Base-by-base conservation (phyloP, 2,329 filamentous ascomycete genomes). In the Diaporthe destruens region DNA sequence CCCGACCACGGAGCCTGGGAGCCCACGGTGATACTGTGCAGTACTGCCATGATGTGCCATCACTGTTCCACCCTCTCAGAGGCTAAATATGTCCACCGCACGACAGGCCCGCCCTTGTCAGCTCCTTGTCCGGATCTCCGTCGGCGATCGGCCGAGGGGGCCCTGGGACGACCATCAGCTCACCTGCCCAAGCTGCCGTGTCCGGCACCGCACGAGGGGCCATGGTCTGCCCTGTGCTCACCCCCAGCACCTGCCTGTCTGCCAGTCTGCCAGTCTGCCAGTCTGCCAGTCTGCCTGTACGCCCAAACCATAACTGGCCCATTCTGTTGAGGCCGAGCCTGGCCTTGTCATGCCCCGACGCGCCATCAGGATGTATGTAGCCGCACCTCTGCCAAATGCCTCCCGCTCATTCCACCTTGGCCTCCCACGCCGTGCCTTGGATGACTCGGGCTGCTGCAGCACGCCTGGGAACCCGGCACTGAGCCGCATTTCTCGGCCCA, bases 381-480 rank as follows among this genome's bases (percentile, higher is more conserved):
- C 61, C 61, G 61, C 61, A n/a, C 36, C 18, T 34, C 44, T 39
- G 61, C 61, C 6, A 36, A 51, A 16, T 51, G 20, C 29, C 14
- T 51, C 44, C 44, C 61, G 51, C 44, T 51, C 61, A 51, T 25
- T 65, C 29, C 61, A 51, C 61, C 44, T 36, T 32, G 61, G 61
- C 61, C 44, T 14, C 32, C 61, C 29, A 65, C 44, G 61, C 61
- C 25, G 59, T 32, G 59, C 42, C 42, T 16, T 65, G 42, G 44
- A 65, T 65, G 61, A 65, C 61, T 65, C 61, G 61, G 51, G 61
- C 61, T 65, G 44, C 44, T 51, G 44, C 61, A 65, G 61, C 61
- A 65, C 29, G 32, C 61, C 61, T 65, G 42, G 59, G 29, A 51
- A 34, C 59, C 44, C 59, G 59, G 59, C 59, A 12, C 59, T 65